phyloP scores from a whole-genome alignment of 2,329 filamentous ascomycete genomes.

The Thielaviopsis populi region DNA sequence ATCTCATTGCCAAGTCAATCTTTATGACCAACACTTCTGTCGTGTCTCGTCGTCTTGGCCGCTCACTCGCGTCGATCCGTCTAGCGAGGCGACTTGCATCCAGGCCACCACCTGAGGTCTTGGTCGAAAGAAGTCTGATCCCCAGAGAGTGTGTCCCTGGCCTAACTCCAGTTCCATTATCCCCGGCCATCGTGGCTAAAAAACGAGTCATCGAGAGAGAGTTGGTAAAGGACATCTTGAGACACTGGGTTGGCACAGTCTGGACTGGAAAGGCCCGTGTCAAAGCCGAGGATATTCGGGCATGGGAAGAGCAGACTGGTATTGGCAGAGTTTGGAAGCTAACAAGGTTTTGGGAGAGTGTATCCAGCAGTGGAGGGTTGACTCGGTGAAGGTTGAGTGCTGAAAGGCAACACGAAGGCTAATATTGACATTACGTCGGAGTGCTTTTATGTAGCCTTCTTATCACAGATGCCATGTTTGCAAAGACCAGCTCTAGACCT shows the following conservation, averaged over 20 bases:
- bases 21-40: slow-evolving; percentile 52
- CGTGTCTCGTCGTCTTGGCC: slow-evolving; percentile 46
- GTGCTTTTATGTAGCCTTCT: no score
- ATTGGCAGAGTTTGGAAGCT: slow-evolving; percentile 46
- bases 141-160: slow-evolving; percentile 47
- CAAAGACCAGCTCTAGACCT: no score
- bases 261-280: slow-evolving; percentile 39
- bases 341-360: slow-evolving; percentile 50
- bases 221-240: slow-evolving; percentile 49
- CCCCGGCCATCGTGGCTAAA: slow-evolving; percentile 46
- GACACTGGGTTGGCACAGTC: slow-evolving; percentile 48
- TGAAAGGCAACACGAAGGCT: background rate
- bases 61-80: slow-evolving; percentile 49
- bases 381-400: background rate
- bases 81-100: slow-evolving; percentile 45
- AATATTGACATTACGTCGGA: no score
- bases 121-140: slow-evolving; percentile 50
- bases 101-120: slow-evolving; percentile 42
- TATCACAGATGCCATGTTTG: no score
- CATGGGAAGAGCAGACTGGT: slow-evolving; percentile 36
- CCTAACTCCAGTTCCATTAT: slow-evolving; percentile 29
- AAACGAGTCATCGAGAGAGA: slow-evolving; percentile 51
- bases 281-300: slow-evolving; percentile 32
- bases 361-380: slow-evolving; percentile 22
- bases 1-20: slow-evolving; percentile 49